Evolutionary conservation across 805 yeast genomes (phyloP).

Genomic region (Starmera pachycereana): DNA sequence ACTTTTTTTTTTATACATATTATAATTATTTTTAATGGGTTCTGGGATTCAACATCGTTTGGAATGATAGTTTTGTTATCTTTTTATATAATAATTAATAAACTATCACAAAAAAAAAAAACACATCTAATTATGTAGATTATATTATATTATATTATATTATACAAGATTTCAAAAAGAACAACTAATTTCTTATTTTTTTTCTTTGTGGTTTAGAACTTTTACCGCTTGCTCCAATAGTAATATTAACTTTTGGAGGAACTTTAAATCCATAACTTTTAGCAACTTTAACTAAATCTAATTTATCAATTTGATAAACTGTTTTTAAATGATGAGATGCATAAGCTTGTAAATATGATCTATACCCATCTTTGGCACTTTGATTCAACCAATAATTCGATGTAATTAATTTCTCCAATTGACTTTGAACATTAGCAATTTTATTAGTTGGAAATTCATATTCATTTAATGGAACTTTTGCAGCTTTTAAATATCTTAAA

Average conservation of each 20-base stretch:
- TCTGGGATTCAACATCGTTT: conserved; percentile 3
- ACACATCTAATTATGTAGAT: background rate
- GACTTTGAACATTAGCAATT: conserved; percentile 93
- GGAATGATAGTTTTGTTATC: background rate
- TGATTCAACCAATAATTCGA: conserved; percentile 92
- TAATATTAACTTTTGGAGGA: conserved; percentile 94
- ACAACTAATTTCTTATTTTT: conserved; percentile 11
- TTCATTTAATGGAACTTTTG: conserved; percentile 95
- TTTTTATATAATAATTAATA: no score
- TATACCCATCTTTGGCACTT: conserved; percentile 94
- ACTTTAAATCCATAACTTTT: conserved; percentile 89
- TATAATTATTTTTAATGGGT: background rate
- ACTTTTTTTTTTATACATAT: background rate
- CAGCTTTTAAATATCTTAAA: conserved; percentile 87
- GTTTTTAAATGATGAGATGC: conserved; percentile 94
- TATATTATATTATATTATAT: background rate
- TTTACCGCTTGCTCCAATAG: conserved; percentile 88
- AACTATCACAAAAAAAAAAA: no score
- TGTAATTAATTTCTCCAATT: conserved; percentile 80
- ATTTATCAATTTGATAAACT: conserved; percentile 91
- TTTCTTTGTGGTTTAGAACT: conserved; percentile 23
- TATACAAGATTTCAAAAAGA: background rate
- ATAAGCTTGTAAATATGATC: conserved; percentile 94
- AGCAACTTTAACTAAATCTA: conserved; percentile 91
- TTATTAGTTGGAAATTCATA: conserved; percentile 91